Evolutionary conservation across 805 yeast genomes (phyloP), one percentile per base, ranked within the genome.

Genomic region (Wickerhamiella cacticola): DNA sequence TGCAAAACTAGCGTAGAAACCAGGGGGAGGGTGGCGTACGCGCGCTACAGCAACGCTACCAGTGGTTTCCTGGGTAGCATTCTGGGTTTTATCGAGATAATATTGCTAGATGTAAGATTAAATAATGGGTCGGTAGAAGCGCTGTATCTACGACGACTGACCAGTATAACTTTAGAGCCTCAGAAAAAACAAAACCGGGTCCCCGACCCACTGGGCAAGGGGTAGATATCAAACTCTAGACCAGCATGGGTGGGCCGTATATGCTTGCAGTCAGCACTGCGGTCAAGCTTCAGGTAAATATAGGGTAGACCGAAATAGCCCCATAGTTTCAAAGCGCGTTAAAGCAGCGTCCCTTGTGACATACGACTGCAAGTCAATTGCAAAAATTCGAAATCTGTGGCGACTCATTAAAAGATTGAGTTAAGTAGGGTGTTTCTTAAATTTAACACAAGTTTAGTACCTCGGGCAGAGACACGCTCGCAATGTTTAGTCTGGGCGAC

Each of bases 201-300:
- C 21, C 5, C 18, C 36, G 36, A 31, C 36, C 36, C 36, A 31
- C 36, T 31, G 36, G 36, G 36, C 19, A 31, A 31, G 36, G 36
- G 36, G 36, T 12, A 31, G 4, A n/a, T 19, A 15, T 31, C 36
- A 13, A 15, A 31, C 36, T 31, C 36, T n/a, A 3, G 36, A 15
- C 7, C 16, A 19, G 10, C 36, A 15, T 31, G 36, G 36, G 36
- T 15, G 5, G n/a, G n/a, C 7, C 16, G 36, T 31, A 31, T 31
- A 31, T 19, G 16, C 16, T 31, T 31, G 36, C 36, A 31, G 36
- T 31, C 10, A 6, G 16, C n/a, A 15, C 18, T 31, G 36, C 36
- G 36, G 36, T 31, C 19, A 6, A 31, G 19, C 36, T 19, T 31
- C 36, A 31, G 19, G 19, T 31, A 31, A n/a, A 31, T 31, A 31